Evolutionary conservation across 75 land plant species (phyloP).

Genomic region (Adiantum capillusveneris): DNA sequence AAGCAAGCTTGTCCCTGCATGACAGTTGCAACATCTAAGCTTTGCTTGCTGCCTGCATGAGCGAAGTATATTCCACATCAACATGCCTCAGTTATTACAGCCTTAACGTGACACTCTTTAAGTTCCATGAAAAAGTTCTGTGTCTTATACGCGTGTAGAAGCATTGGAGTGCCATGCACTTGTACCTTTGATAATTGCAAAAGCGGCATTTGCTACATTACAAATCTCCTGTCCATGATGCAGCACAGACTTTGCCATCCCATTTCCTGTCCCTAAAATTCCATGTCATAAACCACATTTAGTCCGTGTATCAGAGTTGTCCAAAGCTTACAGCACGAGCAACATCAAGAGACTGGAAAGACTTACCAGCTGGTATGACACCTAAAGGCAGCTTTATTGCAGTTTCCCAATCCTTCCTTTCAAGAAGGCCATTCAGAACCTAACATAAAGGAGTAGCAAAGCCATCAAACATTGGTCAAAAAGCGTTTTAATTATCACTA

Average conservation of each 20-base stretch:
- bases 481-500: too few species aligned
- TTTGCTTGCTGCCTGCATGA: slow-evolving; percentile 55
- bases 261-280: slow-evolving; percentile 78
- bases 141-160: too few species aligned
- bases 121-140: too few species aligned
- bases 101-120: too few species aligned
- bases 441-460: too few species aligned
- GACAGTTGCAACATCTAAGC: slow-evolving; percentile 83
- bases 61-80: too few species aligned
- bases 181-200: slow-evolving; percentile 75
- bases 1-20: slow-evolving; percentile 51
- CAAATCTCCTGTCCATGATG: slow-evolving; percentile 64
- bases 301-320: background rate
- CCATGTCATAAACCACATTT: too few species aligned
- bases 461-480: too few species aligned
- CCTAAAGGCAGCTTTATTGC: slow-evolving; percentile 89
- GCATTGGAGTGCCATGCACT: too few species aligned
- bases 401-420: slow-evolving; percentile 70
- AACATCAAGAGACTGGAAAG: background rate
- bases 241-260: slow-evolving; percentile 86
- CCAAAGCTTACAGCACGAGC: background rate
- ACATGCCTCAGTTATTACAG: too few species aligned
- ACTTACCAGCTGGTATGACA: slow-evolving; percentile 78
- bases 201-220: slow-evolving; percentile 51
- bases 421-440: slow-evolving; percentile 91